phyloP scores from a whole-genome alignment of 164 flowering plant genomes.

The Vitis rotundifolia region DNA sequence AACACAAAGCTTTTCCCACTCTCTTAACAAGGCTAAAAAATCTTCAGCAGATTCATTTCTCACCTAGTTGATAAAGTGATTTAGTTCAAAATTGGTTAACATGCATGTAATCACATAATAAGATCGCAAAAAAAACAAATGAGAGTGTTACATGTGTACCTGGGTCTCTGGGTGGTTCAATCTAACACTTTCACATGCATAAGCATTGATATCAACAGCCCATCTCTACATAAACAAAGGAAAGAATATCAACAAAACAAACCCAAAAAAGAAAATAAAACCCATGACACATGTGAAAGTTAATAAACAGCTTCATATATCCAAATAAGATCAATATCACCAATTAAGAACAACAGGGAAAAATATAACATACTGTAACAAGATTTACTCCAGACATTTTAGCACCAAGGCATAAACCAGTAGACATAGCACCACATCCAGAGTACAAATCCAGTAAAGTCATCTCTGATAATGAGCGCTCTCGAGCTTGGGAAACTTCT shows the following conservation, averaged over 20 bases:
- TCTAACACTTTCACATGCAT: conserved; percentile 70
- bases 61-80: conserved; percentile 43
- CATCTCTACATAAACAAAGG: conserved; percentile 51
- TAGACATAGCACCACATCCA: conserved; percentile 97
- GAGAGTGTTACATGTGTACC: conserved; percentile 28
- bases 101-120: neutral
- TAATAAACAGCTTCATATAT: too few relatives aligned
- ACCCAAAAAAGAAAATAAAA: neutral
- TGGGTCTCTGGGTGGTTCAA: conserved; percentile 79
- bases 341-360: neutral
- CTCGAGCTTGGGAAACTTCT: neutral
- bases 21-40: conserved; percentile 53
- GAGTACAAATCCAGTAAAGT: conserved; percentile 65
- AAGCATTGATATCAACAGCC: conserved; percentile 80
- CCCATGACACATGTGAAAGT: neutral
- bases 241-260: neutral
- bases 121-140: neutral
- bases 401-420: conserved; percentile 85
- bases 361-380: conserved; percentile 56
- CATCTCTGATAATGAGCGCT: conserved; percentile 23
- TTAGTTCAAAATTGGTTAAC: neutral
- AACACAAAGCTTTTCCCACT: conserved; percentile 67
- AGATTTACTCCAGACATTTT: conserved; percentile 47
- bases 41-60: conserved; percentile 74
- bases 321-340: too few relatives aligned